These are phyloP conservation scores for Xylaria multiplex DNA, from an alignment of 2,329 filamentous ascomycete genomes.

Conservation along the genomic window DNA sequence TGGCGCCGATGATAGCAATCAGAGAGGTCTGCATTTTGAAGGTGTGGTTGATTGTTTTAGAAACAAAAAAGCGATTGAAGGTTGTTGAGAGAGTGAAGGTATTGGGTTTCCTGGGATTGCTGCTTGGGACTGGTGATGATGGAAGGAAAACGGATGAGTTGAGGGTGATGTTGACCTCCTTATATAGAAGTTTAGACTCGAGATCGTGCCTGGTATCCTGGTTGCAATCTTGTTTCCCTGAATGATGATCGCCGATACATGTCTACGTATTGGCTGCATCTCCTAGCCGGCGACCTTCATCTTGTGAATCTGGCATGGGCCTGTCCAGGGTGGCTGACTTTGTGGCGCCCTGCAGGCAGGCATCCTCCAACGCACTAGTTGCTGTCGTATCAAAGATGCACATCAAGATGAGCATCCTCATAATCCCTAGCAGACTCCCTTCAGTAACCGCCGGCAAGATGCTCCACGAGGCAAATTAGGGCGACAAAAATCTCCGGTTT, in stretches of 20 bases:
- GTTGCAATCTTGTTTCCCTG: constrained; percentile 29
- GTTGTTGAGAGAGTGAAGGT: constrained; percentile 26
- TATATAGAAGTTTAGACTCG: constrained; percentile 34
- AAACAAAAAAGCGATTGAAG: constrained; percentile 21
- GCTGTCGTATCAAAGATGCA: constrained; percentile 21
- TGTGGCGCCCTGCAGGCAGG: constrained; percentile 32
- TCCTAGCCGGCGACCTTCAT: constrained; percentile 18
- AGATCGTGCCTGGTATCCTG: constrained; percentile 7
- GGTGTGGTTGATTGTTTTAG: constrained; percentile 11
- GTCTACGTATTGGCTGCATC: constrained; percentile 11
- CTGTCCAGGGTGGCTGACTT: constrained; percentile 5
- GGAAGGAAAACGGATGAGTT: background rate
- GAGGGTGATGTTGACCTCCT: constrained; percentile 29
- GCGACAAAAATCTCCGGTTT: constrained; percentile 5
- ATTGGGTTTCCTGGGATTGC: constrained; percentile 26
- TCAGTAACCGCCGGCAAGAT: constrained; percentile 5
- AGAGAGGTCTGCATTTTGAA: constrained; percentile 47
- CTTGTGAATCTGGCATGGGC: constrained; percentile 16
- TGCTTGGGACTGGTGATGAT: constrained; percentile 30
- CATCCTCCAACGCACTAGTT: constrained; percentile 16
- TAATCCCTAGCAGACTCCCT: constrained; percentile 3
- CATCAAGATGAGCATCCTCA: constrained; percentile 15
- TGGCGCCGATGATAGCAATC: constrained; percentile 41
- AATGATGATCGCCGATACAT: constrained; percentile 20
- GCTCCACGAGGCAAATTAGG: constrained; percentile 22